Evolutionary conservation across 1,284 basidiomycete genomes (phyloP).

Genomic region (Ustilago loliicola): DNA sequence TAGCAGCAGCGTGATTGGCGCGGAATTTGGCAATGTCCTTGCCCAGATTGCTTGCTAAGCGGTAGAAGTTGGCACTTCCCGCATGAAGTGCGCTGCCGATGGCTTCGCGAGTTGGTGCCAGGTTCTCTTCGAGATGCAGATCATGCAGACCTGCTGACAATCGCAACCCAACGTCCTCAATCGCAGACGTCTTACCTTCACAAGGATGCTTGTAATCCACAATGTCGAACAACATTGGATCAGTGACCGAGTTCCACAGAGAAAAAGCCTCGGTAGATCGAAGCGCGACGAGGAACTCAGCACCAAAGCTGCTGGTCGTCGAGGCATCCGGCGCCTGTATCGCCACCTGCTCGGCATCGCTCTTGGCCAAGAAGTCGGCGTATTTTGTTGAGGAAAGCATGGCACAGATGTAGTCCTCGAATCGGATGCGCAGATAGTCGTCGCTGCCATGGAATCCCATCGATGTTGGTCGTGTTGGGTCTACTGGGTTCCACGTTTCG

Average conservation of each 20-base stretch:
- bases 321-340: constrained; percentile 54
- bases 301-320: constrained; percentile 51
- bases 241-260: constrained; percentile 61
- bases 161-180: constrained; percentile 67
- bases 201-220: constrained; percentile 67
- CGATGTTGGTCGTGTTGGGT: constrained; percentile 63
- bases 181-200: constrained; percentile 62
- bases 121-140: constrained; percentile 65
- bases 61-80: constrained; percentile 60
- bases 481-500: constrained; percentile 66
- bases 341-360: constrained; percentile 42
- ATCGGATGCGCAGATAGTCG: constrained; percentile 65
- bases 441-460: constrained; percentile 69
- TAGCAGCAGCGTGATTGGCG: constrained; percentile 30
- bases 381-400: constrained; percentile 66
- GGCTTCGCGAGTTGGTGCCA: constrained; percentile 65
- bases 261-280: constrained; percentile 56
- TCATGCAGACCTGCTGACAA: constrained; percentile 66
- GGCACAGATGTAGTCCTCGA: constrained; percentile 67
- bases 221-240: constrained; percentile 67
- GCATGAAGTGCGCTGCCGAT: constrained; percentile 63
- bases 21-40: constrained; percentile 62
- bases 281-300: constrained; percentile 63
- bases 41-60: constrained; percentile 60
- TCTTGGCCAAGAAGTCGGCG: constrained; percentile 56